These are phyloP conservation scores for Aspergillus cristatus DNA, from an alignment of 495 filamentous ascomycete species.

Conservation along the genomic window DNA sequence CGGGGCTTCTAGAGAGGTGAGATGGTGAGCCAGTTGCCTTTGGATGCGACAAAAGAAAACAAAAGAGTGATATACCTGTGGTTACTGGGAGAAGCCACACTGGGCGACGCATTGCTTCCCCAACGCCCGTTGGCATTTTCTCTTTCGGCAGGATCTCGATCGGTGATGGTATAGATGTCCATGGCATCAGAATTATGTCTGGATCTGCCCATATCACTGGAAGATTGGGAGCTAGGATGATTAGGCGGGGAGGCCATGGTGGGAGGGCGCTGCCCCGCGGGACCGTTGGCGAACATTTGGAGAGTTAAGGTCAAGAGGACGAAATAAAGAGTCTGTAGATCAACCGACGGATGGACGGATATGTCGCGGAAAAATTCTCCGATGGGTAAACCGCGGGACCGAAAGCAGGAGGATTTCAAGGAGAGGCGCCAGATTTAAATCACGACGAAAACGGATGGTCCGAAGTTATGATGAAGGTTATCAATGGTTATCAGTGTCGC, in stretches of 20 bases:
- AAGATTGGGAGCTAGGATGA: conserved; percentile 20
- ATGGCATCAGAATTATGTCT: conserved; percentile 36
- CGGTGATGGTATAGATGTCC: conserved; percentile 33
- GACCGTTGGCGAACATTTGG: conserved; percentile 11
- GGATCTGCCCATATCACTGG: conserved; percentile 22
- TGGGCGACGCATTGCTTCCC: conserved; percentile 25
- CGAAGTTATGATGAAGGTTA: too few species aligned
- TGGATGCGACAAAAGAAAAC: neutral
- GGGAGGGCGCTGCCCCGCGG: conserved; percentile 8
- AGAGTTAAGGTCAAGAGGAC: neutral
- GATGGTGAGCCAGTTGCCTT: too few species aligned
- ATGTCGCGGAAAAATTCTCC: too few species aligned
- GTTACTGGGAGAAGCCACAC: conserved; percentile 13
- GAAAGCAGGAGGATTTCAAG: too few species aligned
- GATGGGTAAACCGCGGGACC: too few species aligned
- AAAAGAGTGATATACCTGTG: conserved; percentile 25
- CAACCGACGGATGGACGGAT: conserved; percentile 1
- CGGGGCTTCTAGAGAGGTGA: conserved; percentile 20
- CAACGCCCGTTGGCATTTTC: conserved; percentile 13
- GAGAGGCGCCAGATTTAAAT: too few species aligned
- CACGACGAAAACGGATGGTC: too few species aligned
- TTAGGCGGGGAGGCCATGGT: conserved; percentile 11
- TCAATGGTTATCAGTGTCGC: too few species aligned
- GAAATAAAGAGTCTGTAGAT: conserved; percentile 1
- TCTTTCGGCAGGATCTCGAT: conserved; percentile 23